Base-by-base conservation (phyloP, 2,329 filamentous ascomycete species). In the Neofusicoccum kwambonambiense region DNA sequence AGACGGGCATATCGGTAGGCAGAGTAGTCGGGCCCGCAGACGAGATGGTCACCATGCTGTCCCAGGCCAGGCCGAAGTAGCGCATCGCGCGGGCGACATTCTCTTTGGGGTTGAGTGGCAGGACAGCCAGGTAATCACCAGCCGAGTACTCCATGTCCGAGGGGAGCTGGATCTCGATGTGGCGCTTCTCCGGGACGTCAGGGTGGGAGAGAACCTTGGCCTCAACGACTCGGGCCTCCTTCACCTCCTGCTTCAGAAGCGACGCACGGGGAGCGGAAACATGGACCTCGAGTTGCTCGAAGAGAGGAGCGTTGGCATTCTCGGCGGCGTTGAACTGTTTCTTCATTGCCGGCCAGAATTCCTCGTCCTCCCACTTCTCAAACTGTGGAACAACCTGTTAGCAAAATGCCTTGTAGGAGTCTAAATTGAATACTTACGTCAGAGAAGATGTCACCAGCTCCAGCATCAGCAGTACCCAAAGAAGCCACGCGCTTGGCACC, bases 51-150 rank as follows among this genome's bases (percentile, higher is more conserved):
- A 92, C 77, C 67, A 86, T 83, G 2, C 87, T 84, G 73, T 93
- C 90, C 86, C 88, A 90, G 0, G 89, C 83, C 0, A 94, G 77
- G 1, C 83, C 79, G 73, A 93, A 93, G 19, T 83, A 81, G 17
- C 78, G 79, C 77, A 92, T 86, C 0, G 86, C 89, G 8, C 89
- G 83, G 4, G 83, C 81, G 2, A 93, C 84, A 9, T 81, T 86
- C 35, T 83, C 77, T 51, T 82, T 81, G 1, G 87, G 86, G 73
- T 94, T 94, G 35, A 91, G 77, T 0, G 91, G 91, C 1, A 93
- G 79, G 2, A 93, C 81, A 0, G 89, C 89, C 0, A 94, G 83
- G 73, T 95, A 94, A 72, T 94, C 91, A 13, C 91, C 91, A 1
- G 89, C 85, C 44, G 84, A 83, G 76, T 93, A 94, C 0, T 82